Conservation (phyloP, 2,329 filamentous ascomycete species). For the Fragosphaeria purpurea region DNA sequence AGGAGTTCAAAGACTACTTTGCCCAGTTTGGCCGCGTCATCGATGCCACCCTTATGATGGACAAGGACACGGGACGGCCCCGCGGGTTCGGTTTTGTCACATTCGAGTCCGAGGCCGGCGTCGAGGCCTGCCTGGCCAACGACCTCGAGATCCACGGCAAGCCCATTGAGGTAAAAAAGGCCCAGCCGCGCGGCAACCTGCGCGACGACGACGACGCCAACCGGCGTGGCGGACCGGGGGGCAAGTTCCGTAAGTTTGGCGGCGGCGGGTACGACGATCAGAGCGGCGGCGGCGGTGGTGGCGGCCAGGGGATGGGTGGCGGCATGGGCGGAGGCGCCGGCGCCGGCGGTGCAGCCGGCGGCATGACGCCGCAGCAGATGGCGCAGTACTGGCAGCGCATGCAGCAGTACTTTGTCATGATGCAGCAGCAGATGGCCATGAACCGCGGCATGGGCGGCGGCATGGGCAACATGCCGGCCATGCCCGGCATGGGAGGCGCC, state of each 20-base stretch:
- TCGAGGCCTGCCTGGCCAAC: conserved; percentile 77
- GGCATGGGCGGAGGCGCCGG: not conserved
- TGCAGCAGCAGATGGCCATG: conserved; percentile 90
- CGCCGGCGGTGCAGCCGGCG: conserved; percentile 29
- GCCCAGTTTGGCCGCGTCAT: conserved; percentile 92
- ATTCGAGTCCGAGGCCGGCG: conserved; percentile 90
- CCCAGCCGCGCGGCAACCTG: conserved; percentile 88
- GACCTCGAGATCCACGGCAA: conserved; percentile 91
- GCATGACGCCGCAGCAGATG: conserved; percentile 95
- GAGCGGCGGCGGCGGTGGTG: conserved; percentile 21
- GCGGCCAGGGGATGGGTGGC: conserved; percentile 25
- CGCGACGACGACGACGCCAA: conserved; percentile 76
- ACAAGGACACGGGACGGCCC: conserved; percentile 96
- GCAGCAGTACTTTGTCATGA: conserved; percentile 93
- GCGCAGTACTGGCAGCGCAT: conserved; percentile 97
- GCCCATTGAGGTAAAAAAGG: conserved; percentile 96
- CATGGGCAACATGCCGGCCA: conserved; percentile 3
- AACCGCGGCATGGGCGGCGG: conserved; percentile 54
- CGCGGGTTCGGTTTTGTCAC: conserved; percentile 97
- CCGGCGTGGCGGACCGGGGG: conserved; percentile 37
- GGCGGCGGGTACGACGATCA: conserved; percentile 23
- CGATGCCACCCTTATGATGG: conserved; percentile 98
- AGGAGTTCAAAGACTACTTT: conserved; percentile 95
- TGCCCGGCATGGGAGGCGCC: conserved; percentile 32
- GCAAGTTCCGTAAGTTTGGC: conserved; percentile 47